phyloP scores from a whole-genome alignment of 2,329 filamentous ascomycete species.

The Aspergillus pseudonomiae region DNA sequence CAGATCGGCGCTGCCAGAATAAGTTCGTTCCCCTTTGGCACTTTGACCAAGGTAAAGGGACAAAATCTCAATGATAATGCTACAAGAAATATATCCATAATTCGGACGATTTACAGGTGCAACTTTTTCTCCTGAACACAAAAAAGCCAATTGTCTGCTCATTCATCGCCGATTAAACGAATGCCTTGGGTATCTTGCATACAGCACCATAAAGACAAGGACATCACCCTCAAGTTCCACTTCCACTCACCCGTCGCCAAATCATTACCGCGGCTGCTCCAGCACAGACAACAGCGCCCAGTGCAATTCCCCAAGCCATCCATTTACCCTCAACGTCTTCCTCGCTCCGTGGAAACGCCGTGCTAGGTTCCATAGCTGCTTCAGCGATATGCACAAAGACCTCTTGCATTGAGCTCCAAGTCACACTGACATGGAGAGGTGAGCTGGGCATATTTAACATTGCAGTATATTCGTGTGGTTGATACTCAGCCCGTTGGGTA shows the following conservation, averaged over 20 bases:
- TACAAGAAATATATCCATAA: neutral
- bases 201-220: neutral
- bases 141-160: neutral
- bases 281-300: slow-evolving; percentile 69
- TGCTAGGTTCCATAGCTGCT: slow-evolving; percentile 84
- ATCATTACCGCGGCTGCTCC: slow-evolving; percentile 62
- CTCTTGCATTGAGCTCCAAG: slow-evolving; percentile 91
- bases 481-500: slow-evolving; percentile 86
- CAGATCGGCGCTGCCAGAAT: neutral
- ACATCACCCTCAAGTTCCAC: slow-evolving; percentile 27
- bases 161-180: neutral
- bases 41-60: neutral
- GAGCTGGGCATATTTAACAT: slow-evolving; percentile 79
- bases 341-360: slow-evolving; percentile 85
- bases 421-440: slow-evolving; percentile 91
- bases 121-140: neutral
- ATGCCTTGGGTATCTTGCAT: slow-evolving; percentile 7
- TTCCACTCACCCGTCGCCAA: slow-evolving; percentile 56
- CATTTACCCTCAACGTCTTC: slow-evolving; percentile 78
- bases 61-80: neutral
- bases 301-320: slow-evolving; percentile 80
- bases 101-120: neutral
- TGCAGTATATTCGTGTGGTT: slow-evolving; percentile 90
- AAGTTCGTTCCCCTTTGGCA: neutral
- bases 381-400: slow-evolving; percentile 91